phyloP scores from a whole-genome alignment of 345 rosid genomes.

The Euphorbia pulcherrima region DNA sequence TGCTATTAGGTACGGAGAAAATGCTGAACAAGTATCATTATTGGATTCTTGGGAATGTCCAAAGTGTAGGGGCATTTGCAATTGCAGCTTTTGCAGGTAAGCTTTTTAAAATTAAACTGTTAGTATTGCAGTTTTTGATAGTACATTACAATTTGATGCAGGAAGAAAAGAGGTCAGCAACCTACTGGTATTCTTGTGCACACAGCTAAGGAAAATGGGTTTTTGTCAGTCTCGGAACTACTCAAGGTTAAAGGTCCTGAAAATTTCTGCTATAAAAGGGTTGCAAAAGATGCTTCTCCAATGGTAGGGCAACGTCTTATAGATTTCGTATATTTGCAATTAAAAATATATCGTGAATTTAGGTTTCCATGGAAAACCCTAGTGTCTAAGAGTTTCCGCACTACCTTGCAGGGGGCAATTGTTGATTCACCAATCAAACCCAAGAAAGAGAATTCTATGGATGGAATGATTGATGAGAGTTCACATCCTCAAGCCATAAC shows the following conservation, averaged over 20 bases:
- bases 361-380: too few species aligned
- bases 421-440: conserved; percentile 32
- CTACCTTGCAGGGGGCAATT: conserved; percentile 27
- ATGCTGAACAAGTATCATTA: conserved; percentile 44
- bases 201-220: conserved; percentile 62
- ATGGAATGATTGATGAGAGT: conserved; percentile 31
- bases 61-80: conserved; percentile 75
- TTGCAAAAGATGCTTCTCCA: conserved; percentile 11
- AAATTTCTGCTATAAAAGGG: conserved; percentile 25
- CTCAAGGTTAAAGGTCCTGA: conserved; percentile 43
- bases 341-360: too few species aligned
- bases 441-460: conserved; percentile 57
- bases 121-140: conserved; percentile 4
- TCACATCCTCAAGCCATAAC: conserved; percentile 15
- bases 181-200: conserved; percentile 69
- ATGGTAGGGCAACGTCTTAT: conserved; percentile 27
- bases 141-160: conserved; percentile 27
- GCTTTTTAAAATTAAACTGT: conserved; percentile 15
- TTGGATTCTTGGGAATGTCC: conserved; percentile 67
- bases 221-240: conserved; percentile 65
- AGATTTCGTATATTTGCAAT: neutral
- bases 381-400: too few species aligned
- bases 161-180: conserved; percentile 67
- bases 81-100: conserved; percentile 82
- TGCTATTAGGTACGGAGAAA: conserved; percentile 64